phyloP scores from a whole-genome alignment of 345 rosid species.

The Viola odorata region DNA sequence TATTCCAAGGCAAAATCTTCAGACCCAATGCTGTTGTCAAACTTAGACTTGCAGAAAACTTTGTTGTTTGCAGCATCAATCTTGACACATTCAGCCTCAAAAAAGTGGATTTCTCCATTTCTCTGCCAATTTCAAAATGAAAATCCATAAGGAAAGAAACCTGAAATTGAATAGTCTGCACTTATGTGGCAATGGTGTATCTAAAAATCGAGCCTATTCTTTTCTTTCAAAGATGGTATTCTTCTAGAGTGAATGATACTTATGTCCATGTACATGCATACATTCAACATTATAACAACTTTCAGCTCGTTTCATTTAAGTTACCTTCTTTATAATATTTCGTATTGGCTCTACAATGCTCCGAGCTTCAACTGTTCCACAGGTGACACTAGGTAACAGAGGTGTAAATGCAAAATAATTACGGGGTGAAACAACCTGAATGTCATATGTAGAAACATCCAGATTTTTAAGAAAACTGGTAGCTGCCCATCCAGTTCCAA shows the following conservation, averaged over 20 bases:
- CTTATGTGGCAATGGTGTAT: background rate
- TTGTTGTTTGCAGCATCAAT: constrained; percentile 65
- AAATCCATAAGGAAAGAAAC: background rate
- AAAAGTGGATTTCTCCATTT: constrained; percentile 66
- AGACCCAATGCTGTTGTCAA: constrained; percentile 48
- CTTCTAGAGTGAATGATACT: background rate
- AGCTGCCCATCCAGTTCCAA: constrained; percentile 98
- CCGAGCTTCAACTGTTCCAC: constrained; percentile 96
- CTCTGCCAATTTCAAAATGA: constrained; percentile 39
- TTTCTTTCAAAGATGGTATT: background rate
- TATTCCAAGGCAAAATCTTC: constrained; percentile 65
- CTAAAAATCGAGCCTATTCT: too few relatives aligned
- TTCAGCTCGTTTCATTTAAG: constrained; percentile 1
- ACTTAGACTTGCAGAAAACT: constrained; percentile 49
- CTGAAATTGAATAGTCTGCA: background rate
- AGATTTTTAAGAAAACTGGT: constrained; percentile 84
- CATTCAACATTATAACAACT: background rate
- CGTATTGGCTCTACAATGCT: constrained; percentile 91
- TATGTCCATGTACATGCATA: background rate
- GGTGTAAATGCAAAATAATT: constrained; percentile 98
- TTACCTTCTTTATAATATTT: constrained; percentile 83
- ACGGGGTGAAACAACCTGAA: constrained; percentile 85
- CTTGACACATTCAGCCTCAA: constrained; percentile 83
- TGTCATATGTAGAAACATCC: constrained; percentile 59
- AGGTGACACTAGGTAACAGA: constrained; percentile 86